Evolutionary conservation across 2,329 filamentous ascomycete genomes (phyloP).

Genomic region (Domatiomyces globalis): DNA sequence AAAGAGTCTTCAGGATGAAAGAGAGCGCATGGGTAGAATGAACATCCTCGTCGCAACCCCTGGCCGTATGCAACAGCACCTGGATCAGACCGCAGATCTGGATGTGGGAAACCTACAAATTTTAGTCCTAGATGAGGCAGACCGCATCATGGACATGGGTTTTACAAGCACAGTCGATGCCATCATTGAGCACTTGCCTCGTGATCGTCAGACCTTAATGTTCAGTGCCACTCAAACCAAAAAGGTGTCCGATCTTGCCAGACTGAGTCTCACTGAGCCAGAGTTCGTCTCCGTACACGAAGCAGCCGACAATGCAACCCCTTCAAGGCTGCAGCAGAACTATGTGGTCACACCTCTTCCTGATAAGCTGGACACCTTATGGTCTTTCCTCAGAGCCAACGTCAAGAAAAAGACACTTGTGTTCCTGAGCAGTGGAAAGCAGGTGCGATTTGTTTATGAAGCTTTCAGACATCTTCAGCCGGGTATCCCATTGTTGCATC

Average conservation of each 20-base stretch:
- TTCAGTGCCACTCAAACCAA: conserved; percentile 96
- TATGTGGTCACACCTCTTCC: conserved; percentile 75
- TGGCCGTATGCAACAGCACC: conserved; percentile 84
- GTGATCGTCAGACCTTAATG: conserved; percentile 73
- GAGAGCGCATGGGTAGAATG: conserved; percentile 74
- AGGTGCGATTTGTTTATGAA: conserved; percentile 92
- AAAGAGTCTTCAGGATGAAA: conserved; percentile 76
- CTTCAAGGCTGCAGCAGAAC: conserved; percentile 71
- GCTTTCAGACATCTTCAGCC: conserved; percentile 85
- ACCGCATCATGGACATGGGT: conserved; percentile 95
- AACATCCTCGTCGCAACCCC: conserved; percentile 95
- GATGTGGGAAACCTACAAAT: conserved; percentile 85
- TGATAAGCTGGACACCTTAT: conserved; percentile 83
- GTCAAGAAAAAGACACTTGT: conserved; percentile 91
- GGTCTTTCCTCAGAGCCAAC: conserved; percentile 80
- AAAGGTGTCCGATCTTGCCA: conserved; percentile 78
- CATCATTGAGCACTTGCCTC: conserved; percentile 79
- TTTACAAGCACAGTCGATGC: conserved; percentile 85
- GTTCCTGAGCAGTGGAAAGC: conserved; percentile 88
- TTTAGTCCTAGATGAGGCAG: conserved; percentile 86
- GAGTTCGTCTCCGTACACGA: conserved; percentile 95
- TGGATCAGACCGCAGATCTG: conserved; percentile 84
- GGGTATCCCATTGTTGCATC: conserved; percentile 79
- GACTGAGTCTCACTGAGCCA: conserved; percentile 74
- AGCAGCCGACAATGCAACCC: conserved; percentile 63